These are phyloP conservation scores for Rhododendron williamsianum DNA, from an alignment of 148 eudicot species.

Conservation along the genomic window DNA sequence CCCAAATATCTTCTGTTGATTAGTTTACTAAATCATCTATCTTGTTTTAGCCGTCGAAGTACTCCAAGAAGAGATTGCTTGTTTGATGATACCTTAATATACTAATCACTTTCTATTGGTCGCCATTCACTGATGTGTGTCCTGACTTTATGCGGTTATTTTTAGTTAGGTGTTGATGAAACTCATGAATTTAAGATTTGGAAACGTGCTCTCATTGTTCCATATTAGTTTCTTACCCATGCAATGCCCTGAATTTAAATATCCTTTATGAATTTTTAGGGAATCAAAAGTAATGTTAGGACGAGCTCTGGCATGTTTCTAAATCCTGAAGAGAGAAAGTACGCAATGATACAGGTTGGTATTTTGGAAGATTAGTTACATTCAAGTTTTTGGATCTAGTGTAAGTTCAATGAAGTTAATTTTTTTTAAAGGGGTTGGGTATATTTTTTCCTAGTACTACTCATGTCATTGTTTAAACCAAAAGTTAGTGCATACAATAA, in stretches of 20 bases:
- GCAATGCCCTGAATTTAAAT: not conserved
- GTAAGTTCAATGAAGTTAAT: not conserved
- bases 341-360: constrained; percentile 73
- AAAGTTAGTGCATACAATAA: not conserved
- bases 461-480: not conserved
- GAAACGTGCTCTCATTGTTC: not conserved
- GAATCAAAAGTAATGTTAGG: constrained; percentile 77
- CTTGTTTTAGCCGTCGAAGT: not conserved
- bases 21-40: not conserved
- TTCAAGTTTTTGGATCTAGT: not conserved
- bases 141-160: not conserved
- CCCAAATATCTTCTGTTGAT: not conserved
- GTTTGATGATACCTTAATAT: not conserved
- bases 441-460: not conserved
- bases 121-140: not conserved
- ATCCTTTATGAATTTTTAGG: constrained; percentile 31
- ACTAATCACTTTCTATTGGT: not conserved
- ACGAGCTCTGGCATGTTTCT: constrained; percentile 99
- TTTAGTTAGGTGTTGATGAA: not conserved
- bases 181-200: not conserved
- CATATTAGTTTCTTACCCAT: not conserved
- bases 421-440: not conserved
- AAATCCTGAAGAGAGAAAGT: constrained; percentile 54
- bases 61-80: not conserved
- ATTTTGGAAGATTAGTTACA: not conserved